Base-by-base conservation (phyloP, 2,329 filamentous ascomycete species). In the Aspergillus awamori region DNA sequence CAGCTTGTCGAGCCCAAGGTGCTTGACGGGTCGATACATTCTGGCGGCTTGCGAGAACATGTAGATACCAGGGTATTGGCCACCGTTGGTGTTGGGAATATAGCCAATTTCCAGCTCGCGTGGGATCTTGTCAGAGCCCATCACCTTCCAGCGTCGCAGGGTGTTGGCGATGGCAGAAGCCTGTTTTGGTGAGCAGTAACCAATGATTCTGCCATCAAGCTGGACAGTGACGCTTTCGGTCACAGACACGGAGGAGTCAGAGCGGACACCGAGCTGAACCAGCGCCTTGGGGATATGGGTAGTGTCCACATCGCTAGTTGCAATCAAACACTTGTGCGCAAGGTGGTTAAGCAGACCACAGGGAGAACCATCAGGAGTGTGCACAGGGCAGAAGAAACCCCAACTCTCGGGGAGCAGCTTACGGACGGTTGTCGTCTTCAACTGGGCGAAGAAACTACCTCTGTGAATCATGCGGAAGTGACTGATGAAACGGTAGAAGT, bases 401-500 rank as follows among this genome's bases (percentile, higher is more conserved):
- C 95, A 99, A 69, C 93, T 97, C 75, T 99, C 95, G 2, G 95
- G 95, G 20, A 98, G 81, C 69, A 99, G 82, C 77, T 98, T 99
- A 81, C 95, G 87, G 54, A 99, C 95, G 0, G 95, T 95, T 0
- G 95, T 99, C 0, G 95, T 99, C 80, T 97, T 98, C 66, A 99
- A 80, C 75, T 98, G 92, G 3, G 95, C 95, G 76, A 99, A 99
- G 85, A 99, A 99, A 74, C 92, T 95, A 83, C 95, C 95, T 87
- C 95, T 88, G 81, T 99, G 95, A 60, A 99, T 92, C 93, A 97
- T 97, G 68, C 95, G 90, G 85, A 99, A 99, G 78, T 99, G 95
- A 77, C 92, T 95, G 80, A 99, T 96, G 81, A 98, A 99, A 71
- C 95, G 92, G 72, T 96, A 87, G 76, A 98, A 99, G 81, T 99